A percentile compares a stretch with the other conserved stretches of the same genome.
These are phyloP conservation scores for Metschnikowia picachoensis DNA, from an alignment of 805 yeast genomes.

Conservation along the genomic window DNA sequence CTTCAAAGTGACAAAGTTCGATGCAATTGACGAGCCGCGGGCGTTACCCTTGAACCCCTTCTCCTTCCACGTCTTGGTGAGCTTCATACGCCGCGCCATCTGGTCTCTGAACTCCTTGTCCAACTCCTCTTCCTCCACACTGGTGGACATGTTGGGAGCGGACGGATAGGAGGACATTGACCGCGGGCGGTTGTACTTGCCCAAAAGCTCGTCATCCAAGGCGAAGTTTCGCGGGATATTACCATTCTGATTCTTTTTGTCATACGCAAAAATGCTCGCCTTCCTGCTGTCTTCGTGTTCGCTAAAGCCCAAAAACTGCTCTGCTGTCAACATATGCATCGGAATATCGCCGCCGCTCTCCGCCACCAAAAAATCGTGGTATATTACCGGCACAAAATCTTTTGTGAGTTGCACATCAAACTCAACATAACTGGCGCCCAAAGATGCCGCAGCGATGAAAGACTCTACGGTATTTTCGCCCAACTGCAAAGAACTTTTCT, in stretches of 20 bases:
- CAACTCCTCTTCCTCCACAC: constrained; percentile 28
- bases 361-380: constrained; percentile 91
- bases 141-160: constrained; percentile 25
- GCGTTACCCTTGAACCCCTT: constrained; percentile 91
- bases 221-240: constrained; percentile 23
- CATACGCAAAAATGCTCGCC: constrained; percentile 9
- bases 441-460: constrained; percentile 91
- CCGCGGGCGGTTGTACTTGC: constrained; percentile 34
- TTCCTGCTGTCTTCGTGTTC: constrained; percentile 19
- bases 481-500: constrained; percentile 74
- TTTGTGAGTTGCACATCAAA: constrained; percentile 95
- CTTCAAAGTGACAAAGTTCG: constrained; percentile 83
- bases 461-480: constrained; percentile 96
- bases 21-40: constrained; percentile 84
- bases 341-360: constrained; percentile 96
- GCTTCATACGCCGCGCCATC: constrained; percentile 63
- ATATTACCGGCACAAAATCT: constrained; percentile 86
- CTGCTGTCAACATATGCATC: constrained; percentile 86
- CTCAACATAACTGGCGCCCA: constrained; percentile 95
- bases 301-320: constrained; percentile 71
- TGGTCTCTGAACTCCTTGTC: constrained; percentile 38
- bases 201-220: constrained; percentile 34
- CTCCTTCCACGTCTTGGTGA: constrained; percentile 83
- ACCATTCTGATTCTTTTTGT: constrained; percentile 12
- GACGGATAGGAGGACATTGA: constrained; percentile 38